Percentiles rank a stretch among this genome's conserved stretches.
Evolutionary conservation across 2,329 filamentous ascomycete species (phyloP).

Genomic region (Fusarium buxicola): DNA sequence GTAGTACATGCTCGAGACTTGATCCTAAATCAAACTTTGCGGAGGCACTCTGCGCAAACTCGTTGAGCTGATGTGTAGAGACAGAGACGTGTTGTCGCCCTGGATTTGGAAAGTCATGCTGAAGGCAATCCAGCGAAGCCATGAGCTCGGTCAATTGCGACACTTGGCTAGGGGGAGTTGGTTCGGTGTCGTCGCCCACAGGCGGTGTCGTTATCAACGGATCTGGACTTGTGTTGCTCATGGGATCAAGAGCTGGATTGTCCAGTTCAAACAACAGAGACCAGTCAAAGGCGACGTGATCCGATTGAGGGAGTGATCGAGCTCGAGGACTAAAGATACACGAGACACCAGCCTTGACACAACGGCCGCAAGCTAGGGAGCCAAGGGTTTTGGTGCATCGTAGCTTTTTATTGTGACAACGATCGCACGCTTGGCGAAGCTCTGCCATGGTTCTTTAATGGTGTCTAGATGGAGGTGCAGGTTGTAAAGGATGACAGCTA

Average conservation of each 20-base stretch:
- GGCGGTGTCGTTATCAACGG: conserved; percentile 16
- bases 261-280: conserved; percentile 34
- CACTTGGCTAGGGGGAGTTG: conserved; percentile 2
- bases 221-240: background rate
- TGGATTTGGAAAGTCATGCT: conserved; percentile 18
- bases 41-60: conserved; percentile 40
- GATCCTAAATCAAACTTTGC: conserved; percentile 42
- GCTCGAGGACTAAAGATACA: conserved; percentile 58
- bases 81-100: conserved; percentile 41
- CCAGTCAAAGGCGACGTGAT: conserved; percentile 36
- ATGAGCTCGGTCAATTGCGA: conserved; percentile 39
- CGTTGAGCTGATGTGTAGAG: conserved; percentile 39
- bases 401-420: conserved; percentile 61
- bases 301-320: conserved; percentile 36
- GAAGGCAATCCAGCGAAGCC: conserved; percentile 40
- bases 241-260: conserved; percentile 4
- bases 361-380: conserved; percentile 54
- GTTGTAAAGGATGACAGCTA: background rate
- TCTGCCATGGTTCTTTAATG: conserved; percentile 31
- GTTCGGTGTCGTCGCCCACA: conserved; percentile 9
- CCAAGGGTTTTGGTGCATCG: conserved; percentile 56
- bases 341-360: conserved; percentile 53
- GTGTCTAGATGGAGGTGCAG: background rate
- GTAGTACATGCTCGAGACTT: conserved; percentile 52
- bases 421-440: conserved; percentile 54